Conservation (phyloP, 495 filamentous ascomycete species). For the Aspergillus affinis region DNA sequence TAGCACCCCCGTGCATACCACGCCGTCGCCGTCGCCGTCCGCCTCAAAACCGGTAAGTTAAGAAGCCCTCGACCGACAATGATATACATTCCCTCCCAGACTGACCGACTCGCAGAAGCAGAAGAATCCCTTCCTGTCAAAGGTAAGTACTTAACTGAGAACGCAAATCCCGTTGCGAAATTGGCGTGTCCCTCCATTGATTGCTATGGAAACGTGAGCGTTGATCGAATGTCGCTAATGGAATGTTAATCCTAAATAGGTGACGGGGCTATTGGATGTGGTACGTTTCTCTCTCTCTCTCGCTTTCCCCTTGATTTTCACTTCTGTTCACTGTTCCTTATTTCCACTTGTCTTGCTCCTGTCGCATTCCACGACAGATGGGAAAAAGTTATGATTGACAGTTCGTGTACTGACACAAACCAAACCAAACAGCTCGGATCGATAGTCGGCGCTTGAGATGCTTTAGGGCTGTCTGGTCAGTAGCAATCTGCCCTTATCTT, state of each 20-base stretch:
- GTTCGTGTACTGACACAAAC: too few species aligned
- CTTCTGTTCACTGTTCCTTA: too few species aligned
- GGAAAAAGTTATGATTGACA: too few species aligned
- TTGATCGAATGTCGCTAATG: background rate
- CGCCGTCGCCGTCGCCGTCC: background rate
- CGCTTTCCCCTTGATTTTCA: background rate
- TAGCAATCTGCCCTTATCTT: too few species aligned
- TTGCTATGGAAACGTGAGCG: background rate
- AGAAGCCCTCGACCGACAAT: background rate
- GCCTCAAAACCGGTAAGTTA: background rate
- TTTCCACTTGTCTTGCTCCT: too few species aligned
- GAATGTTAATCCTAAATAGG: background rate
- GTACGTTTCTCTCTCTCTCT: background rate
- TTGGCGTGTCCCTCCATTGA: background rate
- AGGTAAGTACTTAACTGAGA: background rate
- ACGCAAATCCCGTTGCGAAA: background rate
- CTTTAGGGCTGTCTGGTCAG: too few species aligned
- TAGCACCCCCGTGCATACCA: background rate
- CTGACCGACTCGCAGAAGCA: background rate
- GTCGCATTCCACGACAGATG: too few species aligned
- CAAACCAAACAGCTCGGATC: background rate
- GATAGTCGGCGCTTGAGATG: background rate
- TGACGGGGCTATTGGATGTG: background rate
- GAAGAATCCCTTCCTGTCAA: background rate
- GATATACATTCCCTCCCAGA: background rate